These are phyloP conservation scores for Xylaria castorea DNA, from an alignment of 495 filamentous ascomycete species.

Conservation along the genomic window DNA sequence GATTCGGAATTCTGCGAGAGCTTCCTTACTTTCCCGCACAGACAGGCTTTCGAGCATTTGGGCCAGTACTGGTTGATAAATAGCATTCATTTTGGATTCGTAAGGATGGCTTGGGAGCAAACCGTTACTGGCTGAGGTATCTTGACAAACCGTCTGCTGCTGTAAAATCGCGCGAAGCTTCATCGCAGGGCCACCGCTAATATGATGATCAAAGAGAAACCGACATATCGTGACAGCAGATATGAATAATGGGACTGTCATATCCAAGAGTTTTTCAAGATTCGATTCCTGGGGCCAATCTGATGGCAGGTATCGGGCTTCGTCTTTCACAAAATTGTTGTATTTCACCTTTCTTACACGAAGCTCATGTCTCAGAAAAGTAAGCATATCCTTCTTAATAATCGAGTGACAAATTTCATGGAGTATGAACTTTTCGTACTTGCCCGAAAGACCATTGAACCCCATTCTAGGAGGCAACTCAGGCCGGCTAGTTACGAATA, in stretches of 20 bases:
- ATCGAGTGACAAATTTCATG: not conserved
- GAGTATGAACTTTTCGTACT: not conserved
- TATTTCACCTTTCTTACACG: not conserved
- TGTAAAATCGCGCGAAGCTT: not conserved
- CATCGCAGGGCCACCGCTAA: not conserved
- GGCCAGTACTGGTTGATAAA: not conserved
- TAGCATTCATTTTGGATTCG: not conserved
- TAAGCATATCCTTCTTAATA: not conserved
- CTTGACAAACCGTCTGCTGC: not conserved
- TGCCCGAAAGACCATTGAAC: not conserved
- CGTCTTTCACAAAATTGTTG: not conserved
- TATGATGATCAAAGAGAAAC: not conserved
- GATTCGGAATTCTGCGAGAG: not conserved
- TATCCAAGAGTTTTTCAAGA: not conserved
- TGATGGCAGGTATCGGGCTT: not conserved
- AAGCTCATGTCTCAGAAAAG: not conserved
- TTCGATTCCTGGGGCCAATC: not conserved
- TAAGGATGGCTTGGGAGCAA: not conserved
- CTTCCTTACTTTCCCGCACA: not conserved
- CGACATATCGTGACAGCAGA: not conserved
- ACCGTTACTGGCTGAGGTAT: not conserved
- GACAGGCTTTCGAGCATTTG: not conserved
- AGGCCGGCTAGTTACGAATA: not conserved
- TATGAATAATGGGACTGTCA: slow-evolving; percentile 7
- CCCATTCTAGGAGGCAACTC: not conserved